Evolutionary conservation across 1,284 basidiomycete species (phyloP).

Genomic region (Thecaphora frezii): DNA sequence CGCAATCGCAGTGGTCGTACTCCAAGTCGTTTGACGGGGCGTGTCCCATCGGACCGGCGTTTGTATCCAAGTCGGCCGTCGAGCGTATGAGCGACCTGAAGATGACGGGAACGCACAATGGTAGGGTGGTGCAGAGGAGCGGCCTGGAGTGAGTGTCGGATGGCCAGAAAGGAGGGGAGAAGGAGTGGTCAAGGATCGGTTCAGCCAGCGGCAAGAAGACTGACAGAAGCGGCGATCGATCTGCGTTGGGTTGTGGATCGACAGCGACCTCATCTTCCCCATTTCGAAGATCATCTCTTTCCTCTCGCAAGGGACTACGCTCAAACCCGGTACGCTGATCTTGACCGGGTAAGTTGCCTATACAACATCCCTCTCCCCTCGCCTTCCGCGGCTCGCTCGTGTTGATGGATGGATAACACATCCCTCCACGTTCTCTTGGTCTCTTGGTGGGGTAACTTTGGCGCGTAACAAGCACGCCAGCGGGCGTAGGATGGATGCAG

Average conservation of each 20-base stretch:
- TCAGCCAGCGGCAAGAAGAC: no score
- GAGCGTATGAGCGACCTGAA: slow-evolving; percentile 39
- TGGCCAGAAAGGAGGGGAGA: no score
- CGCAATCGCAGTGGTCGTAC: slow-evolving; percentile 59
- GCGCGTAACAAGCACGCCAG: slow-evolving; percentile 50
- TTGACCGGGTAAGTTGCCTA: slow-evolving; percentile 33
- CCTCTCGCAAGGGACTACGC: slow-evolving; percentile 43
- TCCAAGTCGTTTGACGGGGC: slow-evolving; percentile 61
- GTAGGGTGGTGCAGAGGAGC: slow-evolving; percentile 58
- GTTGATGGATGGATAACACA: no score
- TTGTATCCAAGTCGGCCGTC: slow-evolving; percentile 52
- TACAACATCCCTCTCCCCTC: no score
- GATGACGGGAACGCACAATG: slow-evolving; percentile 57
- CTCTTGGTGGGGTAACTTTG: no score
- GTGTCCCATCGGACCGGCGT: slow-evolving; percentile 61
- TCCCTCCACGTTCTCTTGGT: no score
- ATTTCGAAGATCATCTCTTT: slow-evolving; percentile 61
- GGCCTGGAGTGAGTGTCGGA: slow-evolving; percentile 52
- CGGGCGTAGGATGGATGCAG: slow-evolving; percentile 59
- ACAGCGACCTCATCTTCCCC: slow-evolving; percentile 61
- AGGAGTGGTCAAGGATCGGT: neutral
- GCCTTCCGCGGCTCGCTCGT: no score
- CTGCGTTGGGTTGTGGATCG: neutral
- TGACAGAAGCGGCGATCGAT: no score
- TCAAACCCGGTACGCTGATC: slow-evolving; percentile 41